Evolutionary conservation across 78 protist genomes (phyloP).

Genomic region (Dictyostelium discoideum): DNA sequence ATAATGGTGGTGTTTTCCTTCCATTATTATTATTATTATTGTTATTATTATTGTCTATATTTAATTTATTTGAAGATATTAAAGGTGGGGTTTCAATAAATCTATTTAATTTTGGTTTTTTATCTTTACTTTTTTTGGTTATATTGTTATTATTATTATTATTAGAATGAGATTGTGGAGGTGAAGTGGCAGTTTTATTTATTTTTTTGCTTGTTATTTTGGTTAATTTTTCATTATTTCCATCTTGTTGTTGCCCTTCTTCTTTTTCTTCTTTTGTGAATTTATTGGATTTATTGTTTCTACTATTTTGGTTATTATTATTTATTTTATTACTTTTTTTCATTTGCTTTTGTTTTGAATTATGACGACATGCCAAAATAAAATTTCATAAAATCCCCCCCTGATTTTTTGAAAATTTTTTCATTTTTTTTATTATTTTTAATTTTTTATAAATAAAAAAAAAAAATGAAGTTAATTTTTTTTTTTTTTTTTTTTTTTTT

Average conservation of each 20-base stretch:
- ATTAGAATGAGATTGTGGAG: neutral
- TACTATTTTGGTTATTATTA: neutral
- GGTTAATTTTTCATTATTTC: neutral
- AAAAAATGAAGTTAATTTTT: neutral
- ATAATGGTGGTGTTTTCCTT: constrained; percentile 1
- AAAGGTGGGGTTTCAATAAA: neutral
- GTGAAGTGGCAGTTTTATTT: neutral
- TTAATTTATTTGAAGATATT: neutral
- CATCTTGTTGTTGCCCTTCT: neutral
- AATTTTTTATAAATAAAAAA: neutral
- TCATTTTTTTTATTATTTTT: neutral
- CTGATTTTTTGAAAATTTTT: neutral
- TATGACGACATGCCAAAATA: neutral
- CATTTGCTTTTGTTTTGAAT: neutral
- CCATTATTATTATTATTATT: neutral
- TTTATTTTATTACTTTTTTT: neutral
- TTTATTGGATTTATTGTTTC: neutral
- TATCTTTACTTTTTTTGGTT: neutral
- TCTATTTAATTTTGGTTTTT: neutral
- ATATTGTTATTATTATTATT: too few species aligned
- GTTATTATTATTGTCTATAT: neutral
- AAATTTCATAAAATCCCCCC: neutral
- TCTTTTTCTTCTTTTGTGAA: neutral
- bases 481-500: too few species aligned
- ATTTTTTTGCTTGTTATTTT: neutral